Percentiles rank a stretch among this genome's conserved stretches.
These are phyloP conservation scores for Globisporangium paddicum DNA, from an alignment of 352 stramenopile species.

Conservation along the genomic window DNA sequence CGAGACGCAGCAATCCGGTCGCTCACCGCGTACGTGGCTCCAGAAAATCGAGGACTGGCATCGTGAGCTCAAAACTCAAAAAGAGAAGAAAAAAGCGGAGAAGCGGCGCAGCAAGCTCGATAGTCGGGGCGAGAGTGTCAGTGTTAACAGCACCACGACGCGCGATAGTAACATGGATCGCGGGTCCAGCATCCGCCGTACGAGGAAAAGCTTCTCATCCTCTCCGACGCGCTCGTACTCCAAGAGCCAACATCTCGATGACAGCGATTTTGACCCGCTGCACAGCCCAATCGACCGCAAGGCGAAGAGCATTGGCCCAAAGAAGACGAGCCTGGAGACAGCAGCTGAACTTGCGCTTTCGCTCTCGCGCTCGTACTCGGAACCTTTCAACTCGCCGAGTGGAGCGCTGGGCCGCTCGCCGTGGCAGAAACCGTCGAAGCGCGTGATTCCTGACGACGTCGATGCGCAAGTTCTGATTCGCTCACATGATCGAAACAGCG, in stretches of 20 bases:
- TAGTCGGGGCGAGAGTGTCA: conserved; percentile 29
- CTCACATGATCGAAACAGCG: conserved; percentile 36
- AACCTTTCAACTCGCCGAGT: conserved; percentile 53
- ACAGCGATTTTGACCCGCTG: conserved; percentile 5
- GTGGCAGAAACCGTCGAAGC: conserved; percentile 26
- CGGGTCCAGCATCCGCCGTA: conserved; percentile 17
- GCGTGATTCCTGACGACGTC: conserved; percentile 25
- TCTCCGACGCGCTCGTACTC: conserved; percentile 8
- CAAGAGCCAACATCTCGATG: conserved; percentile 13
- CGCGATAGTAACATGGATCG: conserved; percentile 21
- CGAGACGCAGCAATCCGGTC: conserved; percentile 34
- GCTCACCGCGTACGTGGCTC: conserved; percentile 68
- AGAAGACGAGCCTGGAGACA: conserved; percentile 15
- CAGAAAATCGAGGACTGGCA: conserved; percentile 80
- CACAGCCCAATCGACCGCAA: conserved; percentile 8
- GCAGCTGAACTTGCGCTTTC: conserved; percentile 29
- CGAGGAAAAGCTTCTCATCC: conserved; percentile 18
- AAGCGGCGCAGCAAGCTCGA: conserved; percentile 50
- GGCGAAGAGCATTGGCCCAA: conserved; percentile 4
- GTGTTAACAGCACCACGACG: conserved; percentile 8
- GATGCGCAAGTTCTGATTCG: conserved; percentile 41
- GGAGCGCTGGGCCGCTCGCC: conserved; percentile 24
- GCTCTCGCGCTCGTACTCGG: conserved; percentile 54
- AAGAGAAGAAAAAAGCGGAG: conserved; percentile 73
- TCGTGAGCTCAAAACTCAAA: conserved; percentile 72